These are phyloP conservation scores for Blastomyces emzantsi DNA, from an alignment of 2,329 filamentous ascomycete species.

Conservation along the genomic window DNA sequence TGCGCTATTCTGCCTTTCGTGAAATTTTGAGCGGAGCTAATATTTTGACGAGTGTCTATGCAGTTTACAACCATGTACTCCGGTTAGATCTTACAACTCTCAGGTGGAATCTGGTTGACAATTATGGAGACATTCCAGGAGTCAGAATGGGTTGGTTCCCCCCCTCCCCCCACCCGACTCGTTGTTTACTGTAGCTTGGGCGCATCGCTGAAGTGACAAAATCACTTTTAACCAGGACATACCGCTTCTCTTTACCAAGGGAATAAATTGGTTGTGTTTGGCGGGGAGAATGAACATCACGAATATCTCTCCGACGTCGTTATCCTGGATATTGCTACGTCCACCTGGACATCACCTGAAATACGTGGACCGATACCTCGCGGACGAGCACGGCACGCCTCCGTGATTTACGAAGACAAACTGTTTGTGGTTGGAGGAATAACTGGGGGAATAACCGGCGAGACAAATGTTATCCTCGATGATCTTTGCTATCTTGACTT, in stretches of 20 bases:
- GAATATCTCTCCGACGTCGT: constrained; percentile 94
- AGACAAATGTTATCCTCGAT: constrained; percentile 84
- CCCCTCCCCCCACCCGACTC: too few species aligned
- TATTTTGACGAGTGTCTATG: neutral
- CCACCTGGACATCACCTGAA: constrained; percentile 89
- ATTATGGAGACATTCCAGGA: constrained; percentile 95
- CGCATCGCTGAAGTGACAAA: constrained; percentile 12
- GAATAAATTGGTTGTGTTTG: constrained; percentile 93
- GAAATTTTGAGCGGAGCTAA: neutral
- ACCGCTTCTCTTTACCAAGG: constrained; percentile 91
- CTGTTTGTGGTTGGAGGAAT: constrained; percentile 95
- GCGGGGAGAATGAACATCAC: constrained; percentile 94
- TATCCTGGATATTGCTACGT: constrained; percentile 87
- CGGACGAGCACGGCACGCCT: constrained; percentile 84
- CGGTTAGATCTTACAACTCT: constrained; percentile 76
- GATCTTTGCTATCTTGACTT: constrained; percentile 95
- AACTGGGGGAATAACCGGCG: constrained; percentile 88
- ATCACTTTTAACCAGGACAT: constrained; percentile 53
- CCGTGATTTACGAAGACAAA: constrained; percentile 92
- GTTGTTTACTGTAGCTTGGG: neutral
- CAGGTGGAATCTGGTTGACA: constrained; percentile 93
- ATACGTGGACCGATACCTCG: constrained; percentile 77
- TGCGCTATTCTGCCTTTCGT: neutral
- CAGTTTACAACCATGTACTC: constrained; percentile 93
- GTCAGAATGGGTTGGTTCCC: constrained; percentile 75